Percentiles rank a stretch among this genome's conserved stretches.
Conservation (phyloP, 768 basidiomycete genomes). For the Candolleomyces eurysporus region DNA sequence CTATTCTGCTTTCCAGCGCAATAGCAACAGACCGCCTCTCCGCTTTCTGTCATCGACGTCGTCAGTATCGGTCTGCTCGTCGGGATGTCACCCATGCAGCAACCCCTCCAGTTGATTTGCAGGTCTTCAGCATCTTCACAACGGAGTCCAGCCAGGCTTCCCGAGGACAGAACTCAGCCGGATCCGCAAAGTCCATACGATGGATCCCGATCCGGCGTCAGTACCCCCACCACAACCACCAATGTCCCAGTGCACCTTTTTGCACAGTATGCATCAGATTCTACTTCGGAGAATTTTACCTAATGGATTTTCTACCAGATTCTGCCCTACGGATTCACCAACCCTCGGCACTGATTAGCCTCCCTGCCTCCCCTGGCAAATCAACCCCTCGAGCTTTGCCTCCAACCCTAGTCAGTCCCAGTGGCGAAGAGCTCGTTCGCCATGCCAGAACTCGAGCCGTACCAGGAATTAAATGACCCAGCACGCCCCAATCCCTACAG, state of each 20-base stretch:
- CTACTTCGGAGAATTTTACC: background rate
- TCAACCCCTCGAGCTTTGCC: slow-evolving; percentile 39
- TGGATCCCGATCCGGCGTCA: slow-evolving; percentile 12
- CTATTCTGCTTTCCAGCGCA: background rate
- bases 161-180: slow-evolving; percentile 37
- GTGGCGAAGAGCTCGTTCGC: slow-evolving; percentile 22
- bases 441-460: slow-evolving; percentile 45
- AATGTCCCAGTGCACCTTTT: background rate
- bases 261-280: background rate
- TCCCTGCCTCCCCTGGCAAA: slow-evolving; percentile 23
- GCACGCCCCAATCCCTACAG: slow-evolving; percentile 14
- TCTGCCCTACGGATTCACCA: background rate
- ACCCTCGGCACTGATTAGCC: slow-evolving; percentile 10
- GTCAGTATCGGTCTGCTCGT: background rate
- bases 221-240: background rate
- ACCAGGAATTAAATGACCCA: slow-evolving; percentile 25
- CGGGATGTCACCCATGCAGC: slow-evolving; percentile 11
- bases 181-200: slow-evolving; percentile 39
- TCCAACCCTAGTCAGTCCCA: slow-evolving; percentile 39
- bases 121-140: slow-evolving; percentile 71
- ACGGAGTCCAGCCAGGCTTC: slow-evolving; percentile 69
- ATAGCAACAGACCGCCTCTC: background rate
- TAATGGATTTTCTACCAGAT: background rate
- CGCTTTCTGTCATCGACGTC: background rate
- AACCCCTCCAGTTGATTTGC: slow-evolving; percentile 55